These are phyloP conservation scores for Nymphaea colorata DNA, from an alignment of 164 flowering plant species.

Conservation along the genomic window DNA sequence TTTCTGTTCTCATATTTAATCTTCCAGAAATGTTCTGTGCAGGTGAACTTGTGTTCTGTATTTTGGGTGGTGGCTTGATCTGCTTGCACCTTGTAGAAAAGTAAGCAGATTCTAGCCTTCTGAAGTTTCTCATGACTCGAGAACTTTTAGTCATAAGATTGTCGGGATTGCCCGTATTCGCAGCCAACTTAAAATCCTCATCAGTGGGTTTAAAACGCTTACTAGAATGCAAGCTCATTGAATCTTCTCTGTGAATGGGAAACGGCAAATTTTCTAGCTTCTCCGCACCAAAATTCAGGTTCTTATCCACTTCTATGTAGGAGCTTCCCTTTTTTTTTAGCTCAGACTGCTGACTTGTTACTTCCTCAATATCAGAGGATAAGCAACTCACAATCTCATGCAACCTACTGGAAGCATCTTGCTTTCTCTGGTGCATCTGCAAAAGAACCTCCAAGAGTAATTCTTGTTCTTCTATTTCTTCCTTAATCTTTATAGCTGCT, in stretches of 20 bases:
- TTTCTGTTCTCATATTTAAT: constrained; percentile 48
- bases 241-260: constrained; percentile 29
- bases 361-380: constrained; percentile 77
- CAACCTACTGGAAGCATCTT: constrained; percentile 60
- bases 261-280: constrained; percentile 13
- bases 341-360: constrained; percentile 35
- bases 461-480: constrained; percentile 79
- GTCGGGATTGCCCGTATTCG: constrained; percentile 14
- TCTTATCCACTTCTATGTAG: constrained; percentile 19
- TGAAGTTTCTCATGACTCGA: constrained; percentile 76
- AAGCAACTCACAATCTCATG: constrained; percentile 46
- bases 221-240: constrained; percentile 34
- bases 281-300: constrained; percentile 19
- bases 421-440: constrained; percentile 54
- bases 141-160: constrained; percentile 39
- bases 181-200: constrained; percentile 22
- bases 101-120: constrained; percentile 77
- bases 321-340: constrained; percentile 27
- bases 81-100: constrained; percentile 56
- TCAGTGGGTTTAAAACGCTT: constrained; percentile 42
- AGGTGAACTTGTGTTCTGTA: constrained; percentile 24
- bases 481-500: constrained; percentile 66
- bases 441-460: constrained; percentile 72
- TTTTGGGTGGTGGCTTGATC: constrained; percentile 21
- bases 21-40: constrained; percentile 45